These are phyloP conservation scores for Zhuliangozyma blackwelliae DNA, from an alignment of 1,139 yeast species.

Conservation along the genomic window DNA sequence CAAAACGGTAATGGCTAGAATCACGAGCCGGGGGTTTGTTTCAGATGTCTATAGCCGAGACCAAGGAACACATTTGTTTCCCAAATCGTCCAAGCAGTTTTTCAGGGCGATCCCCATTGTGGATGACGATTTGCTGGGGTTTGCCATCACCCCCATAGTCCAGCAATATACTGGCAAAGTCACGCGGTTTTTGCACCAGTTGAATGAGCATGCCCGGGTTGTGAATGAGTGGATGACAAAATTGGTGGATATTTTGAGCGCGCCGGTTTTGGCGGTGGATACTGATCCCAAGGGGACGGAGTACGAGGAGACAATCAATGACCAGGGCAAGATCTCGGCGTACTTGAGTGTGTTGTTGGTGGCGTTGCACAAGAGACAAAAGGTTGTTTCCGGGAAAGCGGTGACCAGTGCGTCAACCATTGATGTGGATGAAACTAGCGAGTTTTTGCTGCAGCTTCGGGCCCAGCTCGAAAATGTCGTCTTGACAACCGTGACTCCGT, in stretches of 20 bases:
- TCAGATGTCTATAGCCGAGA: no score
- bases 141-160: conserved; percentile 19
- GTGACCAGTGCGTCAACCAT: neutral
- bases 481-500: conserved; percentile 26
- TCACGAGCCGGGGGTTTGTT: conserved; percentile 25
- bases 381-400: conserved; percentile 25
- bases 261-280: conserved; percentile 42
- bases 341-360: conserved; percentile 60
- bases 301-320: conserved; percentile 65
- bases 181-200: conserved; percentile 22
- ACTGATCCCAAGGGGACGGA: conserved; percentile 70
- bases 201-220: conserved; percentile 55
- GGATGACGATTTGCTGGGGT: conserved; percentile 13
- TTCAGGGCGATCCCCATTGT: conserved; percentile 30
- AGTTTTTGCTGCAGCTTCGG: conserved; percentile 28
- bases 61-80: conserved; percentile 15
- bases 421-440: conserved; percentile 11
- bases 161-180: conserved; percentile 19
- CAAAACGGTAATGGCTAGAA: conserved; percentile 20
- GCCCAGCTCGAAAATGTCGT: conserved; percentile 20
- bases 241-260: conserved; percentile 41
- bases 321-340: conserved; percentile 67
- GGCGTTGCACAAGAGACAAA: conserved; percentile 52
- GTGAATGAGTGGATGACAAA: conserved; percentile 54
- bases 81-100: conserved; percentile 34